Evolutionary conservation across 2,329 filamentous ascomycete genomes (phyloP).

Genomic region (Xylogone sp.): DNA sequence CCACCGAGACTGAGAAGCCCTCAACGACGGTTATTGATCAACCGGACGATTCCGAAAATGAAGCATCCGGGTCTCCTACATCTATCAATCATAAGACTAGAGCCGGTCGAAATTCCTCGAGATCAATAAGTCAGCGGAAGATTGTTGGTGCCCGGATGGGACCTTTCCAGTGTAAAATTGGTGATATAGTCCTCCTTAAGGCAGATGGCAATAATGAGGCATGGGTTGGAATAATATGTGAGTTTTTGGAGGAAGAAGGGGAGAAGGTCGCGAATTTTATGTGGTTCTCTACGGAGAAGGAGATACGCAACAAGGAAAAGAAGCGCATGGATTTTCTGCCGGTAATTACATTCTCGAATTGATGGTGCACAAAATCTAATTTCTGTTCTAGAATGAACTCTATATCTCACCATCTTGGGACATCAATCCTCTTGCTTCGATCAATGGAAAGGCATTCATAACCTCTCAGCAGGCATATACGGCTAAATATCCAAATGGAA

Average conservation of each 20-base stretch:
- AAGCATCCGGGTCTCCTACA: slow-evolving; percentile 11
- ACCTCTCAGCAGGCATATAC: slow-evolving; percentile 70
- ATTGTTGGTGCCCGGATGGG: slow-evolving; percentile 85
- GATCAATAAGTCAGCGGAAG: slow-evolving; percentile 29
- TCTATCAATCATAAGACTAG: slow-evolving; percentile 19
- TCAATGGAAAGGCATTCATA: slow-evolving; percentile 83
- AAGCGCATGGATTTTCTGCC: slow-evolving; percentile 76
- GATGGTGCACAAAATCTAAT: slow-evolving; percentile 4
- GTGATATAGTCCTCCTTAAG: slow-evolving; percentile 83
- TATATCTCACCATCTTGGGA: slow-evolving; percentile 90
- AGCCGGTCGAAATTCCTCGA: slow-evolving; percentile 16
- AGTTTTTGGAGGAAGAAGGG: slow-evolving; percentile 72
- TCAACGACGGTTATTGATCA: not conserved
- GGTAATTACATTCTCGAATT: slow-evolving; percentile 37
- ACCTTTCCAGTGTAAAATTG: slow-evolving; percentile 72
- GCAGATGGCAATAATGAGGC: slow-evolving; percentile 82
- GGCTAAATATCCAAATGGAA: slow-evolving; percentile 68
- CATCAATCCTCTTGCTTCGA: slow-evolving; percentile 78
- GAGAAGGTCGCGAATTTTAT: slow-evolving; percentile 84
- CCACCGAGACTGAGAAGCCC: slow-evolving; percentile 10
- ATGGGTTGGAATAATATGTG: slow-evolving; percentile 87
- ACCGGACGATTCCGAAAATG: not conserved
- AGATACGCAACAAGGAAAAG: slow-evolving; percentile 79
- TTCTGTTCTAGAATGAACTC: slow-evolving; percentile 67
- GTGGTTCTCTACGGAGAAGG: slow-evolving; percentile 92